phyloP scores from a whole-genome alignment of 2,329 filamentous ascomycete genomes.

The Fusarium goolgardi region DNA sequence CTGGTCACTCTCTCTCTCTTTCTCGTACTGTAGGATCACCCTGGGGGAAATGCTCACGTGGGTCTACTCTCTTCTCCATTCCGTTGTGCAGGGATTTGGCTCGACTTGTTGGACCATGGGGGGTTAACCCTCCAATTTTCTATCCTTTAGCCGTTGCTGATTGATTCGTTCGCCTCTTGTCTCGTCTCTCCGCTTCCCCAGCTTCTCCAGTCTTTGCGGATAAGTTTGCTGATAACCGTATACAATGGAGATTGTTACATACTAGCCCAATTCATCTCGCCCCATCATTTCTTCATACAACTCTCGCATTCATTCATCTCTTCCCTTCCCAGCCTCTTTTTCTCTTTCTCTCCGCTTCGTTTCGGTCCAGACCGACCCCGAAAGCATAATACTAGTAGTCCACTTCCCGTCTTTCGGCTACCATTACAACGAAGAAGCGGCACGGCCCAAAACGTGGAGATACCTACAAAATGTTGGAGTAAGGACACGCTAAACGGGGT shows the following conservation, averaged over 20 bases:
- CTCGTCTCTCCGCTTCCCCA: constrained; percentile 21
- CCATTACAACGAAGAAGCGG: constrained; percentile 6
- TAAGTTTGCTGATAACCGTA: constrained; percentile 17
- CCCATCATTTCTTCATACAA: no score
- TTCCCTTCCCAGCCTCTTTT: background rate
- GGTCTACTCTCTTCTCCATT: background rate
- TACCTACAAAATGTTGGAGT: constrained; percentile 19
- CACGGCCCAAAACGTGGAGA: constrained; percentile 24
- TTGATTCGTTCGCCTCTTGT: constrained; percentile 19
- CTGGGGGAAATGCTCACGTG: constrained; percentile 10
- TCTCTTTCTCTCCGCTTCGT: background rate
- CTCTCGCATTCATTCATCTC: background rate
- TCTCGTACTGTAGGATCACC: background rate
- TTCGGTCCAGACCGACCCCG: background rate
- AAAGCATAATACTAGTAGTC: background rate
- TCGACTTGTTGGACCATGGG: constrained; percentile 5
- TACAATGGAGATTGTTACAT: constrained; percentile 19
- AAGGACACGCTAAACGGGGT: constrained; percentile 31
- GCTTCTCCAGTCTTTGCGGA: constrained; percentile 15
- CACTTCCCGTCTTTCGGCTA: constrained; percentile 3
- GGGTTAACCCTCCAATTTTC: constrained; percentile 25
- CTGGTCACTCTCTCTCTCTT: background rate
- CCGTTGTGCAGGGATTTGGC: background rate
- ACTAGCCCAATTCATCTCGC: background rate
- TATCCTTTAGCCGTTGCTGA: constrained; percentile 9